Percentiles rank a stretch among this genome's conserved stretches.
These are phyloP conservation scores for Neoboletus subvelutipes DNA, from an alignment of 768 basidiomycete species.

Conservation along the genomic window DNA sequence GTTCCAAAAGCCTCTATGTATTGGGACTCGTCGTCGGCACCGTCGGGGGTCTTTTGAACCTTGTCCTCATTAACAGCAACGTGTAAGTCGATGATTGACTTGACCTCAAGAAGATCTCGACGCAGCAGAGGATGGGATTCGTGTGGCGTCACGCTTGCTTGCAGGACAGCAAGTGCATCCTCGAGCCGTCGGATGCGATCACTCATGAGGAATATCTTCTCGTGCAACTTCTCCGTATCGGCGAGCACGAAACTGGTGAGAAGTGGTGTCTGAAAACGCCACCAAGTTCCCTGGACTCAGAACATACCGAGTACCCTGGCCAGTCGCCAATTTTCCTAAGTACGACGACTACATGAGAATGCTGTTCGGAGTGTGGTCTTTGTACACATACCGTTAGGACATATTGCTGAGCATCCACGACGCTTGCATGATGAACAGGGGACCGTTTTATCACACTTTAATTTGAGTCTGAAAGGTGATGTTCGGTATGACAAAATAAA, in stretches of 20 bases:
- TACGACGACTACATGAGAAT: background rate
- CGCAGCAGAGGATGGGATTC: conserved; percentile 61
- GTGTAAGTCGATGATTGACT: conserved; percentile 68
- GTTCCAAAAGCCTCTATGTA: conserved; percentile 71
- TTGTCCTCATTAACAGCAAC: conserved; percentile 49
- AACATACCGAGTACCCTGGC: conserved; percentile 71
- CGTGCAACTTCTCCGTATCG: conserved; percentile 67
- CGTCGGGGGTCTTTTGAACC: conserved; percentile 27
- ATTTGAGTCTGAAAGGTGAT: conserved; percentile 48
- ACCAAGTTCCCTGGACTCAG: background rate
- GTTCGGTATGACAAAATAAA: background rate
- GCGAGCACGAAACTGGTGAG: conserved; percentile 62
- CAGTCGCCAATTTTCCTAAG: conserved; percentile 63
- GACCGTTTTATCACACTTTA: conserved; percentile 74
- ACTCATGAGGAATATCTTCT: conserved; percentile 66
- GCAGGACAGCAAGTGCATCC: conserved; percentile 59
- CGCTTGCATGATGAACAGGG: conserved; percentile 61
- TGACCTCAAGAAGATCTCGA: conserved; percentile 61
- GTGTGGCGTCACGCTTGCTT: conserved; percentile 42
- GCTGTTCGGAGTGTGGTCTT: background rate
- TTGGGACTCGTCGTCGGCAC: conserved; percentile 41
- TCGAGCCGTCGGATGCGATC: conserved; percentile 72
- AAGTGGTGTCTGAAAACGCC: background rate
- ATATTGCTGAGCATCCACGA: conserved; percentile 74
- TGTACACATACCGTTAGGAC: conserved; percentile 53